Evolutionary conservation across 192 early-diverging fungal species (phyloP).

Genomic region (Coemansia sp.): DNA sequence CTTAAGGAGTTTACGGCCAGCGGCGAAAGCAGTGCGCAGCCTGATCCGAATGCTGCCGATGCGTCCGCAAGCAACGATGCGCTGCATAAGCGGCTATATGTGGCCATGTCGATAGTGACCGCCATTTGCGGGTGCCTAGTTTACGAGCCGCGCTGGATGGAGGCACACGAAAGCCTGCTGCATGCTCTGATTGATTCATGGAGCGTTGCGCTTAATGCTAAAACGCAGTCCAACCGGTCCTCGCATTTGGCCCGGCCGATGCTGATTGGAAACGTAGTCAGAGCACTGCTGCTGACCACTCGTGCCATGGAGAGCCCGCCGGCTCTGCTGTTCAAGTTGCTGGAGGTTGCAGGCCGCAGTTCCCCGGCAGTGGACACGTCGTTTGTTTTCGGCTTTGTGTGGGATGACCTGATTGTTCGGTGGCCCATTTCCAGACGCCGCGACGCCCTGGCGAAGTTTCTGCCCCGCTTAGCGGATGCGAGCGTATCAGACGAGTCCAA

Average conservation of each 20-base stretch:
- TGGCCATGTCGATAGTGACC: constrained; percentile 25
- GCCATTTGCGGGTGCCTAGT: constrained; percentile 26
- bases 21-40: constrained; percentile 11
- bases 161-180: constrained; percentile 26
- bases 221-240: constrained; percentile 10
- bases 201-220: constrained; percentile 11
- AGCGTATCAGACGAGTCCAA: constrained; percentile 62
- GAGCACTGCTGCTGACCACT: constrained; percentile 34
- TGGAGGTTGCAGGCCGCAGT: constrained; percentile 42
- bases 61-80: not conserved
- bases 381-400: constrained; percentile 40
- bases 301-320: constrained; percentile 31
- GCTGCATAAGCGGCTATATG: constrained; percentile 27
- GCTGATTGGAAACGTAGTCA: constrained; percentile 33
- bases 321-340: constrained; percentile 35
- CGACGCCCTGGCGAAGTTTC: constrained; percentile 55
- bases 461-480: constrained; percentile 67
- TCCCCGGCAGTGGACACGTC: constrained; percentile 33
- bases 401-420: constrained; percentile 56
- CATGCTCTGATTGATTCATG: constrained; percentile 26
- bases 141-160: constrained; percentile 37
- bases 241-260: constrained; percentile 28
- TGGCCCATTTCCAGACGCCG: constrained; percentile 64
- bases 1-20: constrained; percentile 27
- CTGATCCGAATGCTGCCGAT: not conserved